Percentiles rank a stretch among this genome's conserved stretches.
Evolutionary conservation across 495 filamentous ascomycete species (phyloP).

Genomic region (Achaetomiella virescens): DNA sequence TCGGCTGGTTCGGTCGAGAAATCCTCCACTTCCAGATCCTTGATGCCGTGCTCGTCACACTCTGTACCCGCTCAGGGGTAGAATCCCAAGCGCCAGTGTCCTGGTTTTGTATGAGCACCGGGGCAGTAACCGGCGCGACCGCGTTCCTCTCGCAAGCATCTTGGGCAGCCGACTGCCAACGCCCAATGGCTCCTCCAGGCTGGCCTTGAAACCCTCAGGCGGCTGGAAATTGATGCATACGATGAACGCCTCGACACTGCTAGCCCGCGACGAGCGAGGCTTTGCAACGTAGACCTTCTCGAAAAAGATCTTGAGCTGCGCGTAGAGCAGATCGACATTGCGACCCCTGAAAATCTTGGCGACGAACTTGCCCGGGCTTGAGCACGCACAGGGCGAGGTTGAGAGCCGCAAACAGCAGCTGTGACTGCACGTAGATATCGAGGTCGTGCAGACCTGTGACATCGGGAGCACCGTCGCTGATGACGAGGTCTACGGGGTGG

Average conservation of each 20-base stretch:
- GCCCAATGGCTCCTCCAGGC: slow-evolving; percentile 60
- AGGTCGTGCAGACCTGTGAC: slow-evolving; percentile 95
- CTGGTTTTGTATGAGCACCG: slow-evolving; percentile 34
- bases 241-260: slow-evolving; percentile 92
- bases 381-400: slow-evolving; percentile 89
- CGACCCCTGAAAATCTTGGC: slow-evolving; percentile 95
- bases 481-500: slow-evolving; percentile 81
- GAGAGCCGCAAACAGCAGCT: slow-evolving; percentile 87
- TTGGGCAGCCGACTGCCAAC: slow-evolving; percentile 46
- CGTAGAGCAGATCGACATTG: slow-evolving; percentile 87
- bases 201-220: slow-evolving; percentile 56
- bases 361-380: slow-evolving; percentile 89
- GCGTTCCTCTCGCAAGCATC: slow-evolving; percentile 33
- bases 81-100: slow-evolving; percentile 38
- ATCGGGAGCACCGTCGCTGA: slow-evolving; percentile 93
- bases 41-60: slow-evolving; percentile 52
- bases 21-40: slow-evolving; percentile 51
- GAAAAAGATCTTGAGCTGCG: slow-evolving; percentile 87
- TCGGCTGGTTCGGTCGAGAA: slow-evolving; percentile 34
- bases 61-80: slow-evolving; percentile 8
- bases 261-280: slow-evolving; percentile 84
- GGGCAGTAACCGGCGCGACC: slow-evolving; percentile 33
- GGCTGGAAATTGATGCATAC: slow-evolving; percentile 83
- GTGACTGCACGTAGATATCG: slow-evolving; percentile 95
- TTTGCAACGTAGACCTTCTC: slow-evolving; percentile 84